These are phyloP conservation scores for Ephemerocybe angulata DNA, from an alignment of 768 basidiomycete species.

Conservation along the genomic window DNA sequence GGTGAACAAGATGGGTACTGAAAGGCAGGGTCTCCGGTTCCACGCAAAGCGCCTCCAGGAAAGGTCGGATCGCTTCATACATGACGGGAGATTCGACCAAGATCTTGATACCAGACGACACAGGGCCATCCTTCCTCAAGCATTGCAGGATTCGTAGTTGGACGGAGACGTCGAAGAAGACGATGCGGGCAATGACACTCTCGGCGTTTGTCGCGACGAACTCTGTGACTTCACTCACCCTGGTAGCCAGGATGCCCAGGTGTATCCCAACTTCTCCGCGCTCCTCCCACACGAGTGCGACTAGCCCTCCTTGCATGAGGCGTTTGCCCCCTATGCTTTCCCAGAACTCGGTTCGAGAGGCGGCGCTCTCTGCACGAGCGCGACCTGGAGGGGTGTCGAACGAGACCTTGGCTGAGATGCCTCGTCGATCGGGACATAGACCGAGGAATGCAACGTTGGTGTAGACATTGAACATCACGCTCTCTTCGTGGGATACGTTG, in stretches of 20 bases:
- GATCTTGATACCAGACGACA: slow-evolving; percentile 27
- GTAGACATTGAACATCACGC: slow-evolving; percentile 61
- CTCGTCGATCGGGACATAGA: slow-evolving; percentile 33
- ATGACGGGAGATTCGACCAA: slow-evolving; percentile 63
- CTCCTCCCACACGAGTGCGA: slow-evolving; percentile 45
- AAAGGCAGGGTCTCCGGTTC: slow-evolving; percentile 62
- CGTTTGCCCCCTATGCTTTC: slow-evolving; percentile 44
- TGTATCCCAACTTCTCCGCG: slow-evolving; percentile 29
- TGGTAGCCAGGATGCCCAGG: slow-evolving; percentile 42
- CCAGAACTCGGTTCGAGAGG: slow-evolving; percentile 47
- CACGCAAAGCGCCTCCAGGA: slow-evolving; percentile 55
- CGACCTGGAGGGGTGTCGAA: slow-evolving; percentile 45
- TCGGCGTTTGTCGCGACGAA: slow-evolving; percentile 27
- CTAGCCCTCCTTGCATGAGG: slow-evolving; percentile 48
- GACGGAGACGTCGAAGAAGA: slow-evolving; percentile 61
- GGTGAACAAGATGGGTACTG: slow-evolving; percentile 48
- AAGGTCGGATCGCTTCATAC: slow-evolving; percentile 66
- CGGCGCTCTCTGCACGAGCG: slow-evolving; percentile 33
- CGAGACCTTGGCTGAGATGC: slow-evolving; percentile 37
- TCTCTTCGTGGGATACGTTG: slow-evolving; percentile 36
- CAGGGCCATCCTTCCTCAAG: slow-evolving; percentile 15
- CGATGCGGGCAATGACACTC: slow-evolving; percentile 41
- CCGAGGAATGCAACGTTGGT: slow-evolving; percentile 45
- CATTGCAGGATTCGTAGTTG: slow-evolving; percentile 43
- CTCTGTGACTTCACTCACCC: slow-evolving; percentile 34